Base-by-base conservation (phyloP, 176 grass and related monocot genomes). In the Typha latifolia region DNA sequence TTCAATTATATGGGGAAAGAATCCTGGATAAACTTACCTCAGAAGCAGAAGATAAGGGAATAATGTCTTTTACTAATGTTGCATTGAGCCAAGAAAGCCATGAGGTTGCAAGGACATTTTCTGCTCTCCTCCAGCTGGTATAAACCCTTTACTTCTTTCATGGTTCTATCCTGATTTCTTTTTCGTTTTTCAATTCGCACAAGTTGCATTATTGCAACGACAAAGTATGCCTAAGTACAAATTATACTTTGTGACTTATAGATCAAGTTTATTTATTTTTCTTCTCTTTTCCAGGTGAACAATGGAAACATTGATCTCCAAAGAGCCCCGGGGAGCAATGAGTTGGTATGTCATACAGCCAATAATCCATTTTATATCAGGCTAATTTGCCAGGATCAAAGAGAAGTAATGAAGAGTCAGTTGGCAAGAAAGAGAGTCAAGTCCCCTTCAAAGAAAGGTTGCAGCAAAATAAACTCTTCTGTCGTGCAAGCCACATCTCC, bases 121-220 rank as follows among this genome's bases (percentile, higher is more conserved):
- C 89, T 80, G 94, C 94, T n/a, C 86, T 99, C 70, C 86, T 99
- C 37, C 94, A 99, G 80, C 79, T 99, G 94, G 94, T 99, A 86
- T 65, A 31, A 16, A 23, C 61, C 31, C 59, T 67, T 37, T 9
- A 48, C 22, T 61, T 67, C 57, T 9, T 14, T 49, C 32, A 11
- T 64, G 12, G 12, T 62, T 49, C 53, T 70, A 20, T 51, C 20
- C 29, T 32, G 2, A 51, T 74, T 15, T 43, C 16, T 65, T 9
- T 50, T 74, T 16, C 31, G 18, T 11, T 61, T 77, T 62, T 13
- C 64, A 69, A 6, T 78, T 64, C 18, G 16, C 11, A 4, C 53
- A 19, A 59, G 9, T 22, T 22, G 53, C 53, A 59, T 19, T 59
- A 43, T 8, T 59, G 11, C 53, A 21, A 22, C 11, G 20, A 11